Evolutionary conservation across 139 green algal genomes (phyloP).

Genomic region (Volvox reticuliferus): DNA sequence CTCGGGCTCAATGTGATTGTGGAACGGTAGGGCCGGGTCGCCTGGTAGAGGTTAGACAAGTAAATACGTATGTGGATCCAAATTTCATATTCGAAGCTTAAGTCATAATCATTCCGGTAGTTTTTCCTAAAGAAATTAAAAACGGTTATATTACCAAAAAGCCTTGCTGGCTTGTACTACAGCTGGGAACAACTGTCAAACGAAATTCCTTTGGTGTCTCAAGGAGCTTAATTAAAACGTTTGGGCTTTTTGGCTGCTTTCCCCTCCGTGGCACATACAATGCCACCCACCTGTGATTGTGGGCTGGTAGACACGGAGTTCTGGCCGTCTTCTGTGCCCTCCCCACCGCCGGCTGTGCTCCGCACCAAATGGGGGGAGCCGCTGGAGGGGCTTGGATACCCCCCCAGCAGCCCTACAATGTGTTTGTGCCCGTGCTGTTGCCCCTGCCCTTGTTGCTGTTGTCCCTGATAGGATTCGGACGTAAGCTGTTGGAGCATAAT

Average conservation of each 20-base stretch:
- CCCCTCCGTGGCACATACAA: too few relatives aligned
- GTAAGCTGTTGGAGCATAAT: constrained; percentile 24
- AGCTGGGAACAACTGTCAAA: too few relatives aligned
- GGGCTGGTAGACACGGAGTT: constrained; percentile 17
- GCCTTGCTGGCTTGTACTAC: too few relatives aligned
- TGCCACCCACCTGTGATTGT: constrained; percentile 5
- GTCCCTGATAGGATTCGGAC: background rate
- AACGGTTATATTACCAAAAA: too few relatives aligned
- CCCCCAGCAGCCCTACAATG: background rate
- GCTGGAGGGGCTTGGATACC: background rate
- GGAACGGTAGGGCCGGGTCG: constrained; percentile 27
- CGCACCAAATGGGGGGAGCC: background rate
- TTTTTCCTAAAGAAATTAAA: too few relatives aligned
- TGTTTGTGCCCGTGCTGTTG: constrained; percentile 10
- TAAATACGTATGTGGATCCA: too few relatives aligned
- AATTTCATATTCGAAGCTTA: too few relatives aligned
- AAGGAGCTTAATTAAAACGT: too few relatives aligned
- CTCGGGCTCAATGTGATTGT: constrained; percentile 4
- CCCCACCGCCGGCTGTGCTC: background rate
- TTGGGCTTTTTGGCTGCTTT: too few relatives aligned
- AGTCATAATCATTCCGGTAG: too few relatives aligned
- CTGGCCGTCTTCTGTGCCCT: background rate
- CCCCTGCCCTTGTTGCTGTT: background rate
- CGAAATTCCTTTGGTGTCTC: too few relatives aligned
- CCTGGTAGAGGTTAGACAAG: background rate